Evolutionary conservation across 805 yeast genomes (phyloP).

Genomic region (Candida coquimbonensis): DNA sequence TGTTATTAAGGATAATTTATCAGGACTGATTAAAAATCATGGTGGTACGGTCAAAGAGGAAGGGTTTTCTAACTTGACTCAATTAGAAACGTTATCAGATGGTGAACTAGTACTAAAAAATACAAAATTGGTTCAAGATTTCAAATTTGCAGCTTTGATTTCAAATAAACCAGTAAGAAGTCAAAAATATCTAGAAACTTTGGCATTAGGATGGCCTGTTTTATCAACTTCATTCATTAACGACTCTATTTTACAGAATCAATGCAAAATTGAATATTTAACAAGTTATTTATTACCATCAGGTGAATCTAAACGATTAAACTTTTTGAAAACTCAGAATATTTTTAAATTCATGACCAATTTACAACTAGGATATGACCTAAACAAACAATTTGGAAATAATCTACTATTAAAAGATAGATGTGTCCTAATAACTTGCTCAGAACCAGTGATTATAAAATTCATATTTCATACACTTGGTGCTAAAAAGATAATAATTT

Average conservation of each 20-base stretch:
- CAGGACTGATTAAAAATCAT: slow-evolving; percentile 28
- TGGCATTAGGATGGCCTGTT: slow-evolving; percentile 85
- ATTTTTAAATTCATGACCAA: slow-evolving; percentile 36
- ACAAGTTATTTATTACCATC: slow-evolving; percentile 58
- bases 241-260: slow-evolving; percentile 34
- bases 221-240: slow-evolving; percentile 50
- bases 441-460: slow-evolving; percentile 26
- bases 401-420: slow-evolving; percentile 24
- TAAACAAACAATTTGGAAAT: slow-evolving; percentile 37
- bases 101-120: slow-evolving; percentile 2
- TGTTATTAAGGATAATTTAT: slow-evolving; percentile 25
- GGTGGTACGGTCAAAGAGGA: slow-evolving; percentile 37
- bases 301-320: slow-evolving; percentile 51
- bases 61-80: slow-evolving; percentile 27
- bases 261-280: slow-evolving; percentile 33
- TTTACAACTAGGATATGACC: slow-evolving; percentile 23
- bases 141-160: slow-evolving; percentile 58
- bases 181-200: slow-evolving; percentile 66
- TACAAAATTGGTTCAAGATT: slow-evolving; percentile 14
- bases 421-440: slow-evolving; percentile 14
- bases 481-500: slow-evolving; percentile 20
- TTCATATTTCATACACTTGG: slow-evolving; percentile 43
- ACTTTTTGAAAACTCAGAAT: slow-evolving; percentile 41
- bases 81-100: slow-evolving; percentile 1
- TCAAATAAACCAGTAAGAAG: slow-evolving; percentile 50